Conservation (phyloP, 1,139 yeast genomes). For the Spencermartinsiella ligniputridi region DNA sequence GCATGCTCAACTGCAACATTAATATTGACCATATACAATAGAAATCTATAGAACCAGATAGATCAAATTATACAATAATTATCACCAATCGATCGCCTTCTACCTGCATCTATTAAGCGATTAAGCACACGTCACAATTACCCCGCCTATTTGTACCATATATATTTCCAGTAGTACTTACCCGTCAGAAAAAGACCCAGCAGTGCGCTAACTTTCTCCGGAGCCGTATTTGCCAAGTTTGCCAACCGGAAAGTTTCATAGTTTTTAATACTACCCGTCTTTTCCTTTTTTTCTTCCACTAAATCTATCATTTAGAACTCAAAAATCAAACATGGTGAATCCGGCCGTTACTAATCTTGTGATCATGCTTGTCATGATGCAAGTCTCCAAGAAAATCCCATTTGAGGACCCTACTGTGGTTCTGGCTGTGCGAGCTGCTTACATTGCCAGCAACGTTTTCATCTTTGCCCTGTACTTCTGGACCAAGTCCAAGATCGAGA, state of each 20-base stretch:
- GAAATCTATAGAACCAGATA: no score
- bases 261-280: neutral
- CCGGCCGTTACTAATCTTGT: constrained; percentile 84
- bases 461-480: constrained; percentile 64
- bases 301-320: neutral
- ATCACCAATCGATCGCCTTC: no score
- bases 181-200: no score
- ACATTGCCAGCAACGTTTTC: constrained; percentile 60
- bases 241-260: neutral
- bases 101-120: no score
- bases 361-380: constrained; percentile 97
- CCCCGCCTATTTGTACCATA: no score
- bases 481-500: constrained; percentile 55
- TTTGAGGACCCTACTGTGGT: constrained; percentile 79
- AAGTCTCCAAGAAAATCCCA: constrained; percentile 83
- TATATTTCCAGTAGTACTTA: no score
- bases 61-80: no score
- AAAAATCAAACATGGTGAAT: constrained; percentile 36
- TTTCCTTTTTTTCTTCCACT: neutral
- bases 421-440: constrained; percentile 72
- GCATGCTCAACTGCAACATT: no score
- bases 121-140: no score
- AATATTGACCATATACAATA: no score
- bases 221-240: neutral
- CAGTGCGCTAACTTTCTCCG: no score